Conservation (phyloP, 768 basidiomycete genomes). For the Phlebiopsis flavidoalba region DNA sequence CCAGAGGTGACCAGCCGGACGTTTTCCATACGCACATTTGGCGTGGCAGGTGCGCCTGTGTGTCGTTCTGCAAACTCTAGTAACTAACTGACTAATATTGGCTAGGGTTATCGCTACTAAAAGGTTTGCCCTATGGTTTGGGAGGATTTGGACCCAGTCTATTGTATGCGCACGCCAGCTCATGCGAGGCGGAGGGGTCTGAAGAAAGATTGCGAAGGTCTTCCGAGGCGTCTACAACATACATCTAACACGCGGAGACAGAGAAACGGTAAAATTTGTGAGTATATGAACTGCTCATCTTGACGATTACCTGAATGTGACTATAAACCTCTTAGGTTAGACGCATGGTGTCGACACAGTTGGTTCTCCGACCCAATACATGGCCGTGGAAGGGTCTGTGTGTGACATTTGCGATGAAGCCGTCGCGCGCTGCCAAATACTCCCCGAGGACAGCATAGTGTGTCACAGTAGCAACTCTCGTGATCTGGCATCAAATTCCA, state of each 20-base stretch:
- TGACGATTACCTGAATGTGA: neutral
- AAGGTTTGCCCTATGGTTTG: constrained; percentile 83
- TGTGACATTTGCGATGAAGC: neutral
- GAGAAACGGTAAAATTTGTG: too few relatives aligned
- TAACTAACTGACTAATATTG: neutral
- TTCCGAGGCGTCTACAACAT: constrained; percentile 25
- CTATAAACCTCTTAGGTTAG: neutral
- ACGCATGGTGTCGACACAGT: neutral
- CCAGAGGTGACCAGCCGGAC: constrained; percentile 90
- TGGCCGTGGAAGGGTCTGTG: neutral
- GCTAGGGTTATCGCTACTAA: constrained; percentile 77
- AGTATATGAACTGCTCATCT: neutral
- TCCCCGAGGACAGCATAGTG: constrained; percentile 50
- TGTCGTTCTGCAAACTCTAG: neutral
- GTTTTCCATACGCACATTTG: constrained; percentile 98
- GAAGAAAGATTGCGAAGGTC: constrained; percentile 57
- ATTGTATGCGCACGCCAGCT: constrained; percentile 88
- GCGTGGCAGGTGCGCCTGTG: constrained; percentile 61
- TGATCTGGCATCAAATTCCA: constrained; percentile 68
- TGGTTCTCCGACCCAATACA: neutral
- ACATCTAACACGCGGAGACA: too few relatives aligned
- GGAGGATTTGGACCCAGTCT: constrained; percentile 89
- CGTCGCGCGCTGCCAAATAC: neutral
- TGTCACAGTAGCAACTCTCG: constrained; percentile 70
- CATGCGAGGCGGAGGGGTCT: constrained; percentile 68